Evolutionary conservation across 352 stramenopile species (phyloP).

Genomic region (Globisporangium iwayamae): DNA sequence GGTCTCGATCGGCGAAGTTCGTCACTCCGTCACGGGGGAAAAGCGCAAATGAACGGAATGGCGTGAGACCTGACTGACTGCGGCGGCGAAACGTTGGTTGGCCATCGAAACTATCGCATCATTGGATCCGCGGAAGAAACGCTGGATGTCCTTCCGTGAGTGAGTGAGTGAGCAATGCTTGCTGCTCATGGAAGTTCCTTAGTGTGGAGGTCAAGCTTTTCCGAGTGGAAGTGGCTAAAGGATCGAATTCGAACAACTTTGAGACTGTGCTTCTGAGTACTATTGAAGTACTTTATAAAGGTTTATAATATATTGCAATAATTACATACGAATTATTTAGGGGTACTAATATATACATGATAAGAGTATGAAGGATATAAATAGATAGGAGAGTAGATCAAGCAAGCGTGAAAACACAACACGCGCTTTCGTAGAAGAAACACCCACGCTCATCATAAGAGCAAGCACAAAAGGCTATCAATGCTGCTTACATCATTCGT

Average conservation of each 20-base stretch:
- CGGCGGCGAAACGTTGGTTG: background rate
- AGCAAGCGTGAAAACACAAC: background rate
- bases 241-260: background rate
- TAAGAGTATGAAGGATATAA: background rate
- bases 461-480: too few relatives aligned
- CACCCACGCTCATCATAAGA: too few relatives aligned
- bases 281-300: too few relatives aligned
- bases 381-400: background rate
- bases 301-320: too few relatives aligned
- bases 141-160: background rate
- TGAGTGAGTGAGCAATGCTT: too few relatives aligned
- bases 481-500: too few relatives aligned
- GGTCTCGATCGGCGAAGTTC: background rate
- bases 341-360: too few relatives aligned
- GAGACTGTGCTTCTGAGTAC: background rate
- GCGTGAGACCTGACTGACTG: background rate
- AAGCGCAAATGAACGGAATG: conserved; percentile 1
- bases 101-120: too few relatives aligned
- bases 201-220: too few relatives aligned
- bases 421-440: background rate
- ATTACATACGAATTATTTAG: background rate
- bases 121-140: background rate
- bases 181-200: too few relatives aligned
- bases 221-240: background rate
- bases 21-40: background rate